These are phyloP conservation scores for Strobilomyces dryophilus DNA, from an alignment of 768 basidiomycete genomes.

Conservation along the genomic window DNA sequence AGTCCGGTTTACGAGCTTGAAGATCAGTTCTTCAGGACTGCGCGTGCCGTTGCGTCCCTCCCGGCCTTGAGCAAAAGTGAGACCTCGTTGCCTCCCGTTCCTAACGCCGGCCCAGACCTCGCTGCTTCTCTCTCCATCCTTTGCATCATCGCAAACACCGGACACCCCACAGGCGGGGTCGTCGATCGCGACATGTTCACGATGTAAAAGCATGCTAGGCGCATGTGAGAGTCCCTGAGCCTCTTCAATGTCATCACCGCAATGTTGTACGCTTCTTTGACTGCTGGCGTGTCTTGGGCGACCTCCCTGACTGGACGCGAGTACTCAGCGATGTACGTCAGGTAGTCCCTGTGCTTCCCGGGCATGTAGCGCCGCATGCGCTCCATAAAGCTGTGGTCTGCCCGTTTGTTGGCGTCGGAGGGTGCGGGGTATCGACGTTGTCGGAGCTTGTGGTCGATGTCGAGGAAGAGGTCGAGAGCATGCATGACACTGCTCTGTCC, in stretches of 20 bases:
- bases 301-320: slow-evolving; percentile 62
- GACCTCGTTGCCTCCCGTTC: slow-evolving; percentile 89
- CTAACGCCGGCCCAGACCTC: slow-evolving; percentile 55
- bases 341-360: slow-evolving; percentile 81
- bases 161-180: slow-evolving; percentile 43
- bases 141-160: slow-evolving; percentile 52
- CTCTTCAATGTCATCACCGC: slow-evolving; percentile 76
- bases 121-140: slow-evolving; percentile 40
- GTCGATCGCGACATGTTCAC: slow-evolving; percentile 77
- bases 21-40: slow-evolving; percentile 40
- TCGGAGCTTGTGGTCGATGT: slow-evolving; percentile 82
- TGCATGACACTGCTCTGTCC: slow-evolving; percentile 93
- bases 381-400: slow-evolving; percentile 80
- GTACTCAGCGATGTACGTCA: slow-evolving; percentile 57
- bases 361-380: slow-evolving; percentile 97
- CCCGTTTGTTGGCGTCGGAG: slow-evolving; percentile 59
- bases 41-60: slow-evolving; percentile 77
- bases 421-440: slow-evolving; percentile 65
- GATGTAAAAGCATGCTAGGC: slow-evolving; percentile 83
- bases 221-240: slow-evolving; percentile 85
- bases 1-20: not conserved
- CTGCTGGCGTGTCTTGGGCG: slow-evolving; percentile 50
- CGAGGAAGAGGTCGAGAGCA: slow-evolving; percentile 79
- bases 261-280: slow-evolving; percentile 74
- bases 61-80: slow-evolving; percentile 82